These are phyloP conservation scores for Pogostemon cablin DNA, from an alignment of 257 asterid species.

Conservation along the genomic window DNA sequence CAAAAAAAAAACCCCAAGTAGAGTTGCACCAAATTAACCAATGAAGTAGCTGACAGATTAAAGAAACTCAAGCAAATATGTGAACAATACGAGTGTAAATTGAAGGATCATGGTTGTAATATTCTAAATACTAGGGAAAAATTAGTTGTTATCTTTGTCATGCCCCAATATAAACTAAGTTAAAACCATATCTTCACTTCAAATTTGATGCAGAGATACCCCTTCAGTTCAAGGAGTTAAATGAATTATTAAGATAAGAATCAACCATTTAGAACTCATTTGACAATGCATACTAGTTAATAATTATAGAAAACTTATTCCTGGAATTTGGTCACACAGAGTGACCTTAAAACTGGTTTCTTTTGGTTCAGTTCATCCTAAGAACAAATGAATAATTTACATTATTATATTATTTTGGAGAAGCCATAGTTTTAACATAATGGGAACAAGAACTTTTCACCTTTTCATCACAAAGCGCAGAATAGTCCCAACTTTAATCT, in stretches of 20 bases:
- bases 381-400: background rate
- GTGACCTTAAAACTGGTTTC: background rate
- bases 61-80: background rate
- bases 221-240: background rate
- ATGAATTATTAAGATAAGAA: conserved; percentile 8
- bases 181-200: conserved; percentile 3
- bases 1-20: background rate
- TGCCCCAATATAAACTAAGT: background rate
- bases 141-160: background rate
- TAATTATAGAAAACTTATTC: background rate
- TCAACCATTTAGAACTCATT: background rate
- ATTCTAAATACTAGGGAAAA: background rate
- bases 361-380: background rate
- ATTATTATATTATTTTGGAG: background rate
- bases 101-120: background rate
- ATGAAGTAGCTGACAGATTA: background rate
- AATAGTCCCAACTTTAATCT: conserved; percentile 62
- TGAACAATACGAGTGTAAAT: background rate
- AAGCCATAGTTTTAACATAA: background rate
- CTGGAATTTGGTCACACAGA: background rate
- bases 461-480: conserved; percentile 74
- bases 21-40: conserved; percentile 5
- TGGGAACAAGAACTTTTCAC: conserved; percentile 31
- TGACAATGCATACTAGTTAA: background rate
- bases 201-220: conserved; percentile 5